Conservation (phyloP, 345 rosid genomes). For the Salix suchowensis region DNA sequence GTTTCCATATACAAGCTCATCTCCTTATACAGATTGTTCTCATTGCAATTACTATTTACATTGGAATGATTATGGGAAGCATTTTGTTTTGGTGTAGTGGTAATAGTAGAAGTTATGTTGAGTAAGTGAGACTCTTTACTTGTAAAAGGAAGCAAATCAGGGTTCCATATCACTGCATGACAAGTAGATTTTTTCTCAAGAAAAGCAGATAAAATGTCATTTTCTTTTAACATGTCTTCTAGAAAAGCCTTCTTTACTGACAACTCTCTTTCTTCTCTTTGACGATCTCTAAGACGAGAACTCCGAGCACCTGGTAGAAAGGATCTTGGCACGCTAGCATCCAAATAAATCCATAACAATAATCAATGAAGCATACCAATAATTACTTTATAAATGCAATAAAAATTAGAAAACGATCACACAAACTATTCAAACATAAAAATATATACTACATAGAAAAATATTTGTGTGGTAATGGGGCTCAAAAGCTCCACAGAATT, state of each 20-base stretch:
- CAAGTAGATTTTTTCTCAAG: constrained; percentile 43
- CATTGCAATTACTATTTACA: constrained; percentile 21
- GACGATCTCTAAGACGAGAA: constrained; percentile 94
- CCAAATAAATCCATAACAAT: constrained; percentile 17
- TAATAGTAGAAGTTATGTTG: constrained; percentile 22
- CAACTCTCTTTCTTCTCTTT: constrained; percentile 82
- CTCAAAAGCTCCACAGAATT: not conserved
- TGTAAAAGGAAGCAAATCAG: constrained; percentile 63
- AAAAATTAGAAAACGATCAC: not conserved
- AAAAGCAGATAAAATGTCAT: constrained; percentile 52
- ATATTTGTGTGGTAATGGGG: not conserved
- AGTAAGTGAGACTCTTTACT: constrained; percentile 45
- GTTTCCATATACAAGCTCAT: constrained; percentile 83
- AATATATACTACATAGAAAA: not conserved
- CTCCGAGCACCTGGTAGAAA: constrained; percentile 90
- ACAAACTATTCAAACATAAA: not conserved
- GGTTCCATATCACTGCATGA: constrained; percentile 72
- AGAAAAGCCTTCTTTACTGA: constrained; percentile 87
- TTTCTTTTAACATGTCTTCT: constrained; percentile 75
- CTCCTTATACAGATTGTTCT: constrained; percentile 58
- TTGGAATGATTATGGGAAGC: constrained; percentile 31
- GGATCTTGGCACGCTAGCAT: constrained; percentile 86
- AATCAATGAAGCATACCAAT: not conserved
- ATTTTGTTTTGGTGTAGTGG: constrained; percentile 32
- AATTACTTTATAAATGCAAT: not conserved